Evolutionary conservation across 164 flowering plant species (phyloP), one percentile per base, ranked within the genome.

Genomic region (Stephania yunnanensis): DNA sequence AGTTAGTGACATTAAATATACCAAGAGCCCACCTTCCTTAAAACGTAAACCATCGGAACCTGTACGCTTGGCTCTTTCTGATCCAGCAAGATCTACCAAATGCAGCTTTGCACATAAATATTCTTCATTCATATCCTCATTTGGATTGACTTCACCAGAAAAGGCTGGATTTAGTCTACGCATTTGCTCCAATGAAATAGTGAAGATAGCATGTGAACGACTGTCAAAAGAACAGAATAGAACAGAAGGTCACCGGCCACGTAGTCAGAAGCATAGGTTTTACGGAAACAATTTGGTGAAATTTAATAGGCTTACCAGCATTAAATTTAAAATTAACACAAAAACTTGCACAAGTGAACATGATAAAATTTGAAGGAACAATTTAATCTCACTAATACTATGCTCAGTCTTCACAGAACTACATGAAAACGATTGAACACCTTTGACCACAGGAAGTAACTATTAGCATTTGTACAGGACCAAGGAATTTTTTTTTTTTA

Each of bases 141-240:
- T 84, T 58, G 70, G 73, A 83, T 78, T 78, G 81, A 81, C 78
- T 69, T 86, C 86, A 31, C 74, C 87, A 73, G 87, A 73, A 72
- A 66, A 46, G 73, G 73, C 72, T 52, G 89, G 75, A 79, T 76
- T 84, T 66, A 84, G 71, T 82, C 86, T 90, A 2, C 86, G 91
- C 90, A 90, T 96, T 82, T 96, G 98, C 87, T 94, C 97, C 79
- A 96, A 76, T 74, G 98, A 90, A 81, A 96, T 94, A 78, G 99
- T 96, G 93, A 96, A 96, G 82, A 96, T 96, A 76, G 98, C 99
- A 90, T 94, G 97, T 13, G 98, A 96, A 64, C 98, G 98, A 82
- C 98, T 94, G 77, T 68, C 52, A 81, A 55, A 75, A 58, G 65
- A 71, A 86, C 7, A 31, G 11, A 78, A 77, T 61, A 67, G 81